Percentiles rank a stretch among this genome's conserved stretches.
phyloP scores from a whole-genome alignment of 2,329 filamentous ascomycete species.

The Endothia cerciana region DNA sequence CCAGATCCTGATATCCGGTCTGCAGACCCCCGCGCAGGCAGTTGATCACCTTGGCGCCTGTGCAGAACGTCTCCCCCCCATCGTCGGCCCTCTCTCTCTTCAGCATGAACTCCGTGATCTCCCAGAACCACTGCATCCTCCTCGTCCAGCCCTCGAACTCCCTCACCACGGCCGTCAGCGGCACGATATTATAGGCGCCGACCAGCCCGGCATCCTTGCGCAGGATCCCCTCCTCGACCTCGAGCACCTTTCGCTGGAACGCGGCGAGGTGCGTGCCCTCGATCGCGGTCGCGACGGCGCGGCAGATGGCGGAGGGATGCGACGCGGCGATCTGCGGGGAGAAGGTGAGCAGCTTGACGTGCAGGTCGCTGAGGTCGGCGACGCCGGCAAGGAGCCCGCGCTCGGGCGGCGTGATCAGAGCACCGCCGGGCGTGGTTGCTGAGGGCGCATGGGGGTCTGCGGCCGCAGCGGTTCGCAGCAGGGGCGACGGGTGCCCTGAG shows the following conservation, averaged over 20 bases:
- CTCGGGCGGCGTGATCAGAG: conserved; percentile 74
- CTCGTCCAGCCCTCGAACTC: conserved; percentile 89
- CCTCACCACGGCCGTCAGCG: conserved; percentile 79
- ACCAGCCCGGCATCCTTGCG: conserved; percentile 77
- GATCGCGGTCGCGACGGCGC: conserved; percentile 82
- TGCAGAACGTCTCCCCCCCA: conserved; percentile 48
- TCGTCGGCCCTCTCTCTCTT: conserved; percentile 34
- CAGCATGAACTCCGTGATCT: conserved; percentile 71
- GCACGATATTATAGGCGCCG: conserved; percentile 91
- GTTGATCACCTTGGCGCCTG: conserved; percentile 77
- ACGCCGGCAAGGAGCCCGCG: conserved; percentile 78
- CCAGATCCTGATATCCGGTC: conserved; percentile 88
- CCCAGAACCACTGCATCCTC: conserved; percentile 84
- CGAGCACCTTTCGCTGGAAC: conserved; percentile 83
- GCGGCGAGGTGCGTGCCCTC: conserved; percentile 72
- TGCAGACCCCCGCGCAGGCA: conserved; percentile 74
- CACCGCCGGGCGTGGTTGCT: conserved; percentile 43
- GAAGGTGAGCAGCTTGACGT: conserved; percentile 71
- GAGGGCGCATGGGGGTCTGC: conserved; percentile 42
- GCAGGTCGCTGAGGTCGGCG: conserved; percentile 76
- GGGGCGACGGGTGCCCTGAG: conserved; percentile 88
- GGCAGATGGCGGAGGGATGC: conserved; percentile 82
- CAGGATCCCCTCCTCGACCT: conserved; percentile 81
- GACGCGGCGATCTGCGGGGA: conserved; percentile 68
- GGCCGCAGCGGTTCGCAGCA: conserved; percentile 65